Evolutionary conservation across 805 yeast species (phyloP).

Genomic region (Cephaloascus fragrans): DNA sequence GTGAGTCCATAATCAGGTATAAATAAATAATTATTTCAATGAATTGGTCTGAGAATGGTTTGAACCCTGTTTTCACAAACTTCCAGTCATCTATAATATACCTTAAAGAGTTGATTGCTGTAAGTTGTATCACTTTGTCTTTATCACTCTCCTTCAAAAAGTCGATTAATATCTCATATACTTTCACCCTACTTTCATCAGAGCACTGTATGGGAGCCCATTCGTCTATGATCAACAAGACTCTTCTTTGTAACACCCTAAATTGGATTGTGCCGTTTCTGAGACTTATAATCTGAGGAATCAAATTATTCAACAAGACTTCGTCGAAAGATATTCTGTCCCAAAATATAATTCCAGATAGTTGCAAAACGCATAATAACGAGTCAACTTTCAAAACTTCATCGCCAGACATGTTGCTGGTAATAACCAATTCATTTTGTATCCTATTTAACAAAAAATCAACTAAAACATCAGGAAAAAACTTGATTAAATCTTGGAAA

Average conservation of each 20-base stretch:
- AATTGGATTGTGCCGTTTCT: constrained; percentile 33
- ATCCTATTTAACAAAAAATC: constrained; percentile 51
- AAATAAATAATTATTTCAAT: constrained; percentile 40
- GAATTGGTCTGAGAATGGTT: constrained; percentile 50
- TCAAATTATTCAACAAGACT: constrained; percentile 44
- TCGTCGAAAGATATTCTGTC: constrained; percentile 62
- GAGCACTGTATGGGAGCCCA: constrained; percentile 70
- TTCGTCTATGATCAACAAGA: constrained; percentile 66
- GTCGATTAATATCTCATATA: constrained; percentile 47
- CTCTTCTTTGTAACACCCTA: constrained; percentile 64
- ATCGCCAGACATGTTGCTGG: constrained; percentile 15
- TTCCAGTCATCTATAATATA: constrained; percentile 80
- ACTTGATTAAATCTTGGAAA: constrained; percentile 61
- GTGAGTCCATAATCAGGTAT: constrained; percentile 38
- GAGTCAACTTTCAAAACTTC: constrained; percentile 70
- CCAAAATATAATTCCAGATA: constrained; percentile 57
- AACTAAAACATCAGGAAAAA: constrained; percentile 48
- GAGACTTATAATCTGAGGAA: constrained; percentile 53
- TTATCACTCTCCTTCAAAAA: constrained; percentile 38
- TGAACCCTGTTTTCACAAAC: constrained; percentile 58
- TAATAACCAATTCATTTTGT: constrained; percentile 22
- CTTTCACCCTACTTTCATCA: constrained; percentile 40
- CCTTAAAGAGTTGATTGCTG: constrained; percentile 63
- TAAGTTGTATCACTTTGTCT: constrained; percentile 74
- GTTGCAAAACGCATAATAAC: constrained; percentile 72